Percentiles rank a stretch among this genome's conserved stretches.
These are phyloP conservation scores for Cudoniella acicularis DNA, from an alignment of 495 filamentous ascomycete genomes.

Conservation along the genomic window DNA sequence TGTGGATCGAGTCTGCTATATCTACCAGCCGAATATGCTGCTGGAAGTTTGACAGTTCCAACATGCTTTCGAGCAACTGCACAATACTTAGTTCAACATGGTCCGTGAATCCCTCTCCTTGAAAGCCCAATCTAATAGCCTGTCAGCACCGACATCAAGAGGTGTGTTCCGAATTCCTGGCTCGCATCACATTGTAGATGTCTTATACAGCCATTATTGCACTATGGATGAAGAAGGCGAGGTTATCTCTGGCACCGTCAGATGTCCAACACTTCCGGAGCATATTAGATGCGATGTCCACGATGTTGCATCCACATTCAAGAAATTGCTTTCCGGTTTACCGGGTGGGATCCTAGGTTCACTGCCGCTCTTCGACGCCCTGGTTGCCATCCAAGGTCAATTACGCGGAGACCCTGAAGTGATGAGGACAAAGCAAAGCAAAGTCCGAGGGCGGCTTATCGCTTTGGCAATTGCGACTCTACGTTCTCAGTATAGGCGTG, in stretches of 20 bases:
- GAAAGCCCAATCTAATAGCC: neutral
- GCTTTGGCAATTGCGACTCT: slow-evolving; percentile 58
- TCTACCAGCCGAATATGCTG: slow-evolving; percentile 62
- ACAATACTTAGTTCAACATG: slow-evolving; percentile 60
- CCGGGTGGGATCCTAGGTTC: slow-evolving; percentile 75
- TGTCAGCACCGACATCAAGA: slow-evolving; percentile 14
- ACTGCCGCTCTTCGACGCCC: slow-evolving; percentile 56
- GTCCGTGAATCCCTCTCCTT: slow-evolving; percentile 39
- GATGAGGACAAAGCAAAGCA: slow-evolving; percentile 44
- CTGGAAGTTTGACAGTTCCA: slow-evolving; percentile 61
- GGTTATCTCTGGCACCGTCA: slow-evolving; percentile 46
- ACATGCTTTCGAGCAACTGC: slow-evolving; percentile 72
- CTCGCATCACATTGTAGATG: slow-evolving; percentile 47
- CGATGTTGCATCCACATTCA: slow-evolving; percentile 71
- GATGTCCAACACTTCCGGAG: slow-evolving; percentile 48
- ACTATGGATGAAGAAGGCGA: slow-evolving; percentile 43
- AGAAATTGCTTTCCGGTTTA: slow-evolving; percentile 63
- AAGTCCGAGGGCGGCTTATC: slow-evolving; percentile 56
- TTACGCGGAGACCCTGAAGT: slow-evolving; percentile 46
- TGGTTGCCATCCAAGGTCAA: slow-evolving; percentile 60
- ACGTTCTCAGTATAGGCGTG: slow-evolving; percentile 52
- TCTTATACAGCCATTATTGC: slow-evolving; percentile 61
- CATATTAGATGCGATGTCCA: slow-evolving; percentile 56
- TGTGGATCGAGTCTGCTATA: slow-evolving; percentile 67
- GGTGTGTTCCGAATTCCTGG: slow-evolving; percentile 67